Percentiles rank a stretch among this genome's conserved stretches.
Conservation (phyloP, 2,329 filamentous ascomycete genomes). For the Didymella exigua region DNA sequence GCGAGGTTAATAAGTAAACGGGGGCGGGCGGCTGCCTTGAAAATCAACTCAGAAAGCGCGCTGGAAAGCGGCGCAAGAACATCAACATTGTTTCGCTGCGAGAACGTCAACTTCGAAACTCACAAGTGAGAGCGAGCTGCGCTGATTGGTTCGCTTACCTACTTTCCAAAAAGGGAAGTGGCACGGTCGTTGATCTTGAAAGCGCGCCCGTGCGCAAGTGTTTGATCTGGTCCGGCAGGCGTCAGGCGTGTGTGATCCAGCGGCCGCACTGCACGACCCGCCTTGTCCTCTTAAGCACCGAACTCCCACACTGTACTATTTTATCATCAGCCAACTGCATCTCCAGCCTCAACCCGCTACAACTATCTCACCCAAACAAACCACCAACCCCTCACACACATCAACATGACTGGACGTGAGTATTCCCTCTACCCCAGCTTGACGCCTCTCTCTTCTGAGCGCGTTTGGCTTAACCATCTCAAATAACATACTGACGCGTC, state of each 20-base stretch:
- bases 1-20: constrained; percentile 47
- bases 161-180: constrained; percentile 30
- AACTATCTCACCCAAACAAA: constrained; percentile 23
- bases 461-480: constrained; percentile 46
- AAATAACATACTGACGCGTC: constrained; percentile 40
- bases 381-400: constrained; percentile 35
- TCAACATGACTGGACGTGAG: constrained; percentile 60
- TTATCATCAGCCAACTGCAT: constrained; percentile 27
- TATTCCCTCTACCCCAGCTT: constrained; percentile 6
- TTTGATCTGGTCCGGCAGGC: constrained; percentile 38
- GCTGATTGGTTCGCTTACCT: constrained; percentile 35
- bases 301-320: constrained; percentile 21
- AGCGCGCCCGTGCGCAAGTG: constrained; percentile 36
- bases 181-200: constrained; percentile 43
- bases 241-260: constrained; percentile 38
- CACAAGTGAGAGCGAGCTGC: constrained; percentile 17
- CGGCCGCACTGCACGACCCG: constrained; percentile 27
- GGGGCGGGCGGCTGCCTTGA: constrained; percentile 44
- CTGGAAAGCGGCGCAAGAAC: constrained; percentile 36
- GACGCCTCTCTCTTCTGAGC: constrained; percentile 16
- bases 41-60: constrained; percentile 40
- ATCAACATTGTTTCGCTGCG: constrained; percentile 34
- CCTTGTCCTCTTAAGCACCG: constrained; percentile 35
- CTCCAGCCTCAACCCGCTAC: constrained; percentile 21
- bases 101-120: constrained; percentile 31